Base-by-base conservation (phyloP, 78 protist species). In the Chrysochromulina parva region DNA sequence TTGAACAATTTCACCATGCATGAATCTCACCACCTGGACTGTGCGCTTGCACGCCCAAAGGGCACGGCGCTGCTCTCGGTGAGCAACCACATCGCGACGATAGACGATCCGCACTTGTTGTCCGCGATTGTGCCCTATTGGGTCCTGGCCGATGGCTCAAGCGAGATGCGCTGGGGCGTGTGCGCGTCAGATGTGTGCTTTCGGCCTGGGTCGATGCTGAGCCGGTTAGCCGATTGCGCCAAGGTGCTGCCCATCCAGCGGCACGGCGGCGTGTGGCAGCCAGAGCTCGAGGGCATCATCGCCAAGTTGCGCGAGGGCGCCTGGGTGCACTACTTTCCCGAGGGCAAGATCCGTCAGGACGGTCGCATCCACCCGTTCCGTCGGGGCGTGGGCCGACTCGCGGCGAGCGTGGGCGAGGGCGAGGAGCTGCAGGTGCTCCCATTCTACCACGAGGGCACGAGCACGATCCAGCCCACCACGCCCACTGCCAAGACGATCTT, bases 271-370 rank as follows among this genome's bases (percentile, higher is more conserved):
- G 17, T 74, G 26, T 74, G 50, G 50, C 82, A 74, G 82, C 24
- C 13, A 1, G 82, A 74, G 82, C 53, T 74, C 53, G 82, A 74
- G 7, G 57, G 4, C 24, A 74, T 74, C 82, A 74, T 74, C 82
- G 5, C 57, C 17, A 74, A 74, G 82, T 58, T 74, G 55, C 50
- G 17, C 14, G 28, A 4, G 53, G 82, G 82, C 17, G 57, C 38
- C 57, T 74, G 82, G 82, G 82, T 74, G 82, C 82, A 74, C 55
- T 74, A 74, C 55, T 74, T 74, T 14, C 82, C 82, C 28, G 82
- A 74, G 82, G 82, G 82, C 28, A 74, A 48, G 55, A 48, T 74
- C 26, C 13, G 55, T 53, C 82, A 74, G 82, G 82, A 74, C 82
- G 55, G 82, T 22, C 57, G 24, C 19, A 14, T 74, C 13, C 82